Conservation (phyloP, 768 basidiomycete genomes). For the Sporobolomyces phaffii region DNA sequence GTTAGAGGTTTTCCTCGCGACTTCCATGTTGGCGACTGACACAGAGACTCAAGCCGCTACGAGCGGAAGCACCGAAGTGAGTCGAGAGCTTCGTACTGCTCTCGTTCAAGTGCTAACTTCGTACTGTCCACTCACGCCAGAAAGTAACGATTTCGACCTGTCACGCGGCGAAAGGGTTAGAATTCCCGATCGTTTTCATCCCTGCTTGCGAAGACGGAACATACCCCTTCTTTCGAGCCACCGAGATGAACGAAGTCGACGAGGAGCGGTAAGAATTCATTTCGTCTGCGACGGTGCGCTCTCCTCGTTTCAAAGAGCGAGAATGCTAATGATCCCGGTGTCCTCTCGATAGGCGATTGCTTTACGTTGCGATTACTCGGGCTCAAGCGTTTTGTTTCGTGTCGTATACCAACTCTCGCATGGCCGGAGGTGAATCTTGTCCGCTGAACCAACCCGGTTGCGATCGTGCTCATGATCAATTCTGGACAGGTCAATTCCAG, state of each 20-base stretch:
- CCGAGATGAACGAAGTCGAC: constrained; percentile 59
- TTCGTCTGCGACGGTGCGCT: neutral
- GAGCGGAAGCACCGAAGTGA: constrained; percentile 15
- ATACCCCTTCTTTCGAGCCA: constrained; percentile 63
- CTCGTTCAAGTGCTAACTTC: neutral
- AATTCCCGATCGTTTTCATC: constrained; percentile 84
- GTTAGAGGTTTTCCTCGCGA: constrained; percentile 65
- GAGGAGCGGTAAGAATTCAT: constrained; percentile 77
- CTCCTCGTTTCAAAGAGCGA: neutral
- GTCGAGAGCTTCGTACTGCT: neutral
- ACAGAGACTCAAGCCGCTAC: constrained; percentile 55
- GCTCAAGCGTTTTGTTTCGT: constrained; percentile 58
- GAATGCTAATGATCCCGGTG: too few relatives aligned
- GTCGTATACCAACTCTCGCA: constrained; percentile 43
- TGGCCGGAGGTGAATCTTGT: constrained; percentile 43
- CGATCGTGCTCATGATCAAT: too few relatives aligned
- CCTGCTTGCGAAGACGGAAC: constrained; percentile 58
- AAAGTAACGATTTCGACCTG: constrained; percentile 80
- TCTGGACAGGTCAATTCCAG: constrained; percentile 56
- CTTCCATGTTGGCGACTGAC: constrained; percentile 76
- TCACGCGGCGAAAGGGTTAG: constrained; percentile 82
- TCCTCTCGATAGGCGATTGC: constrained; percentile 75
- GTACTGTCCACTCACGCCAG: constrained; percentile 46
- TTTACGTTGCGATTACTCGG: constrained; percentile 84
- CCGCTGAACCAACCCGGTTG: too few relatives aligned